A percentile compares a stretch with the other conserved stretches of the same genome.
Conservation (phyloP, 1,284 basidiomycete genomes). For the Cutaneotrichosporon sp. region DNA sequence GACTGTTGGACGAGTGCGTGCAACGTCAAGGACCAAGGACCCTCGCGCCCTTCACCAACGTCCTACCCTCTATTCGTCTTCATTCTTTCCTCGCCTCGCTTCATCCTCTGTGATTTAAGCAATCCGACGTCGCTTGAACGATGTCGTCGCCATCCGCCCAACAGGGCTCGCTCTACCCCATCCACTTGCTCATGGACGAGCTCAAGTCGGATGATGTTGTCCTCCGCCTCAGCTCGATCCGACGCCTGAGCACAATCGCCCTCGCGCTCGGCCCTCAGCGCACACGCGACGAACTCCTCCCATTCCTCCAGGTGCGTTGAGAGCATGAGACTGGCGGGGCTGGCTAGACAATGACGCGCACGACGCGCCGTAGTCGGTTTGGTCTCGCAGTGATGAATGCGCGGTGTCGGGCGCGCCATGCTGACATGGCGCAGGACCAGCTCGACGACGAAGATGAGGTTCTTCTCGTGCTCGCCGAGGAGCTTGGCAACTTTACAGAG, state of each 20-base stretch:
- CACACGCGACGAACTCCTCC: slow-evolving; percentile 90
- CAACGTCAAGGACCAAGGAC: neutral
- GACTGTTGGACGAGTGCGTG: no score
- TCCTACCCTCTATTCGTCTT: neutral
- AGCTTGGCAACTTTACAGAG: slow-evolving; percentile 86
- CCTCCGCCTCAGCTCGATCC: slow-evolving; percentile 92
- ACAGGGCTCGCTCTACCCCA: slow-evolving; percentile 40
- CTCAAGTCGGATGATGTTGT: slow-evolving; percentile 87
- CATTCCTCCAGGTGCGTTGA: slow-evolving; percentile 67
- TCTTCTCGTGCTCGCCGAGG: slow-evolving; percentile 89
- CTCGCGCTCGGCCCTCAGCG: slow-evolving; percentile 93
- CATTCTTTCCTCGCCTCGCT: neutral
- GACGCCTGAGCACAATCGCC: slow-evolving; percentile 97
- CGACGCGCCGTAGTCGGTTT: no score
- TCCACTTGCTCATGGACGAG: slow-evolving; percentile 57
- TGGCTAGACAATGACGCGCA: no score
- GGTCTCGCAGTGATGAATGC: no score
- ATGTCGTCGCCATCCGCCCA: slow-evolving; percentile 32
- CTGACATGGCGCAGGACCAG: slow-evolving; percentile 63
- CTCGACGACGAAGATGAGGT: slow-evolving; percentile 99
- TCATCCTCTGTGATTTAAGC: neutral
- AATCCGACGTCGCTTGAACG: neutral
- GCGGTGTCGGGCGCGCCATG: no score
- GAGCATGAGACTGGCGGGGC: no score
- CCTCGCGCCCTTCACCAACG: neutral